phyloP scores from a whole-genome alignment of 495 filamentous ascomycete species.

The Aspergillus cavernicola region DNA sequence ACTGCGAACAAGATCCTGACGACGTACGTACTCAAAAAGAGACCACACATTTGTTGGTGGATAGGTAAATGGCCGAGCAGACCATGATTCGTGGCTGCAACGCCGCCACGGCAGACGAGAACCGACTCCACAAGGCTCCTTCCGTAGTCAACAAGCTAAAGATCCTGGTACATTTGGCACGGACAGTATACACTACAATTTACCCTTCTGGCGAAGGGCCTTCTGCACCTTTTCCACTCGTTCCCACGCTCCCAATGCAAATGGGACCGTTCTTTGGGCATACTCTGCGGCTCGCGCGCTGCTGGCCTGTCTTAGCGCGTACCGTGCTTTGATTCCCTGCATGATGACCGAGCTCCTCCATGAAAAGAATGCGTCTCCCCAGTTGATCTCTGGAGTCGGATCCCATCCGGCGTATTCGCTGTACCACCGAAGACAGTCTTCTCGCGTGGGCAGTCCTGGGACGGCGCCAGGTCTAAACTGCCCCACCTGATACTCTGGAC shows the following conservation, averaged over 20 bases:
- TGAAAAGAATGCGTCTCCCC: slow-evolving; percentile 68
- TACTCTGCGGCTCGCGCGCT: slow-evolving; percentile 75
- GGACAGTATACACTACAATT: slow-evolving; percentile 38
- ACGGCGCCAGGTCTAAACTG: slow-evolving; percentile 59
- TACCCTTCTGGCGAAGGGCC: slow-evolving; percentile 35
- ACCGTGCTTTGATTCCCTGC: slow-evolving; percentile 89
- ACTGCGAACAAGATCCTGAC: neutral
- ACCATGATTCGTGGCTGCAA: neutral
- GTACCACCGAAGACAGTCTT: slow-evolving; percentile 75
- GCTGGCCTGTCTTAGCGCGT: slow-evolving; percentile 83
- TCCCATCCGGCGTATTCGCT: slow-evolving; percentile 66
- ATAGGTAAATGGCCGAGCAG: neutral
- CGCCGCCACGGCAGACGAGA: neutral
- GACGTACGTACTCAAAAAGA: no score
- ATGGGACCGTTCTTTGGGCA: slow-evolving; percentile 54
- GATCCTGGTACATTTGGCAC: slow-evolving; percentile 4
- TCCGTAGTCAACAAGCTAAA: neutral
- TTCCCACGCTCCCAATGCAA: slow-evolving; percentile 74
- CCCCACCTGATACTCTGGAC: slow-evolving; percentile 31
- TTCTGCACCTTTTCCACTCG: slow-evolving; percentile 51
- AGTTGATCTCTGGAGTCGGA: slow-evolving; percentile 49
- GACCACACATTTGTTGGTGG: neutral
- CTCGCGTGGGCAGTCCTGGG: slow-evolving; percentile 69
- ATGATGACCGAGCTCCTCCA: slow-evolving; percentile 72
- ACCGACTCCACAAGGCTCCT: slow-evolving; percentile 11